Conservation (phyloP, 179 eudicot species). For the Silene vulgaris region DNA sequence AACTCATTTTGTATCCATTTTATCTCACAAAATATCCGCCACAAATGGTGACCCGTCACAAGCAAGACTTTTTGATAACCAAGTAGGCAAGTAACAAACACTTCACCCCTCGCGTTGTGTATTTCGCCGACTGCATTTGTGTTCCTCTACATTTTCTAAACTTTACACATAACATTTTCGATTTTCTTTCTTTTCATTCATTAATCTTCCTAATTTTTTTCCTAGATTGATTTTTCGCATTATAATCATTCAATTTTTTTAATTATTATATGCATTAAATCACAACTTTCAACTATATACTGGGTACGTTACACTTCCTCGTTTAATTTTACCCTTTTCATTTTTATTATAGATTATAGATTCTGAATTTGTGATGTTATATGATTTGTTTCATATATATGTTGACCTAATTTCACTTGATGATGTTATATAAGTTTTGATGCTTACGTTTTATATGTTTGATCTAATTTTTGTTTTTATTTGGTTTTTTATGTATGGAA, state of each 20-base stretch:
- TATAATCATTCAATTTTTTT: too few species aligned
- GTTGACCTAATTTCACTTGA: constrained; percentile 23
- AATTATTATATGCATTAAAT: constrained; percentile 7
- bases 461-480: constrained; percentile 22
- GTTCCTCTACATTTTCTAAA: too few species aligned
- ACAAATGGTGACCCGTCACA: too few species aligned
- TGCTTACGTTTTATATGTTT: neutral
- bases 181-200: too few species aligned
- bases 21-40: too few species aligned
- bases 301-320: constrained; percentile 29
- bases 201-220: too few species aligned
- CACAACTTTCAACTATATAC: constrained; percentile 23
- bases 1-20: too few species aligned
- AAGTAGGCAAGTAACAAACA: too few species aligned
- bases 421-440: neutral
- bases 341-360: neutral
- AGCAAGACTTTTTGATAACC: too few species aligned
- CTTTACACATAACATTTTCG: too few species aligned
- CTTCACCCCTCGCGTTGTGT: too few species aligned
- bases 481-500: neutral
- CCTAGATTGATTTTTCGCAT: neutral
- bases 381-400: neutral
- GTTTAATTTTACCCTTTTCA: neutral
- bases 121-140: too few species aligned
- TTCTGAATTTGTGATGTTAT: neutral